These are phyloP conservation scores for Starmerella bacillaris DNA, from an alignment of 805 yeast species.

Conservation along the genomic window DNA sequence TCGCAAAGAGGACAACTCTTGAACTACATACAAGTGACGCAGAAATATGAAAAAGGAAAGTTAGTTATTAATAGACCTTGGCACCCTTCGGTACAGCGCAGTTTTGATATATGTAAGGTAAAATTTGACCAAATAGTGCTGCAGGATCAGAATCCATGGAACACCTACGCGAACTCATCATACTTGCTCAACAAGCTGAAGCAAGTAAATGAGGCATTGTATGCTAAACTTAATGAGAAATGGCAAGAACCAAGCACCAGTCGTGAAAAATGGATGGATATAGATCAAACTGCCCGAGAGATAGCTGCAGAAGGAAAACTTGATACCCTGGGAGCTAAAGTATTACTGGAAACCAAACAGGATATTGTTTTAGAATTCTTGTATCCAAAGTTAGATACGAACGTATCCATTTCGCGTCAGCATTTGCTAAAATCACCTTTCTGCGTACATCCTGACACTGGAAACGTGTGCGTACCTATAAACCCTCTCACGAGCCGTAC, in stretches of 20 bases:
- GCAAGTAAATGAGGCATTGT: constrained; percentile 15
- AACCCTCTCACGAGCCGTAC: constrained; percentile 25
- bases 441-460: constrained; percentile 92
- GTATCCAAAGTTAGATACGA: constrained; percentile 85
- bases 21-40: constrained; percentile 62
- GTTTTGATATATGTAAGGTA: constrained; percentile 46
- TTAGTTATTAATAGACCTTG: constrained; percentile 52
- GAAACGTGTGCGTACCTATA: constrained; percentile 80
- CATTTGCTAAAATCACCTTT: constrained; percentile 92
- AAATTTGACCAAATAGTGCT: constrained; percentile 50
- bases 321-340: constrained; percentile 24
- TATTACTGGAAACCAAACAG: constrained; percentile 52
- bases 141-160: constrained; percentile 65
- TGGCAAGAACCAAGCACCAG: constrained; percentile 44
- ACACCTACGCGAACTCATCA: constrained; percentile 23
- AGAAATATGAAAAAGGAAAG: constrained; percentile 28
- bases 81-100: constrained; percentile 68
- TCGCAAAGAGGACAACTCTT: constrained; percentile 56
- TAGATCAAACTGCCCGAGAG: constrained; percentile 29
- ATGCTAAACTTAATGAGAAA: constrained; percentile 31
- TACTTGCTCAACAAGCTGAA: constrained; percentile 42
- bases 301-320: constrained; percentile 12
- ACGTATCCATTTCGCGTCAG: constrained; percentile 74
- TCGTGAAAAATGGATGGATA: constrained; percentile 60
- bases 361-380: constrained; percentile 62